A percentile compares a stretch with the other conserved stretches of the same genome.
Conservation (phyloP, 2,329 filamentous ascomycete genomes). For the Coniochaeta sp. region DNA sequence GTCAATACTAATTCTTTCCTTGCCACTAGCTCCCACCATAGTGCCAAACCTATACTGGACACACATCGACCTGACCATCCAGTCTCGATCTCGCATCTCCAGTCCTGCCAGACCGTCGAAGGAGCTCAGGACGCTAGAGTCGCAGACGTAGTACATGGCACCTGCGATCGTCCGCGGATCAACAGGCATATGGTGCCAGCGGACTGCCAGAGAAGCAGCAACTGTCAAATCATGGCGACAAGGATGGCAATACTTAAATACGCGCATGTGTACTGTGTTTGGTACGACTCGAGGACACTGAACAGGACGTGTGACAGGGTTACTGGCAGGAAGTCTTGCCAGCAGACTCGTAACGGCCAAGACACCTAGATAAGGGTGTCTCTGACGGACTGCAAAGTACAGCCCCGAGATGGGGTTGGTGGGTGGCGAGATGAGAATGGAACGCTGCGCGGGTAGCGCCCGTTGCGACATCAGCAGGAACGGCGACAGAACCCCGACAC, state of each 20-base stretch:
- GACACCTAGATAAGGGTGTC: not conserved
- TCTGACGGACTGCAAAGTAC: not conserved
- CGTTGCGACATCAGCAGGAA: not conserved
- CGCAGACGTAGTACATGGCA: slow-evolving; percentile 30
- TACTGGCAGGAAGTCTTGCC: slow-evolving; percentile 3
- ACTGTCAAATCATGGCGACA: slow-evolving; percentile 32
- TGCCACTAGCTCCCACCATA: not conserved
- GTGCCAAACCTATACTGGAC: not conserved
- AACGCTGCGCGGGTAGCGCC: not conserved
- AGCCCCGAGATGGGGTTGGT: slow-evolving; percentile 3
- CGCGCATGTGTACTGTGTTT: slow-evolving; percentile 22
- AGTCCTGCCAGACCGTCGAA: not conserved
- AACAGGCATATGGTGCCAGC: slow-evolving; percentile 32
- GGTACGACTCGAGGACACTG: slow-evolving; percentile 2
- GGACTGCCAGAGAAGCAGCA: slow-evolving; percentile 23
- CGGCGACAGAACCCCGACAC: slow-evolving; percentile 1
- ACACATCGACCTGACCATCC: slow-evolving; percentile 1
- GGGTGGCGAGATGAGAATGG: not conserved
- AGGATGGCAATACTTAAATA: slow-evolving; percentile 29
- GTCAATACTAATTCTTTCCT: not conserved
- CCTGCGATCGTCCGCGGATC: slow-evolving; percentile 37
- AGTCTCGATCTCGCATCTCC: not conserved
- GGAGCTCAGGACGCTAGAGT: slow-evolving; percentile 6
- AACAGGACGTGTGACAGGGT: slow-evolving; percentile 3
- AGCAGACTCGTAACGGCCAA: not conserved